phyloP scores from a whole-genome alignment of 176 grass and related monocot species.

The Oryza brachyantha region DNA sequence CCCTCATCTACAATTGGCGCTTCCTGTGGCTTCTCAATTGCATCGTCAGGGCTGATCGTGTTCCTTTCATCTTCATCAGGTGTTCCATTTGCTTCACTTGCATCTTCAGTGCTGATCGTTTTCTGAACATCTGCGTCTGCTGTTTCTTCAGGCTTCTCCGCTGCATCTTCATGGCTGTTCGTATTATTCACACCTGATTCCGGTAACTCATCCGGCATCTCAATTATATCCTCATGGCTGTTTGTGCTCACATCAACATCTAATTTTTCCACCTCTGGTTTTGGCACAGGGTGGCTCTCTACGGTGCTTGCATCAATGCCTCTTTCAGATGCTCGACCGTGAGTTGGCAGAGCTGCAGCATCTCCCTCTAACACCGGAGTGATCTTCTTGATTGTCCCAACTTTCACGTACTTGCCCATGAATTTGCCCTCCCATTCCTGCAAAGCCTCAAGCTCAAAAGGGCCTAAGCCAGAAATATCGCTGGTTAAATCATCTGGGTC shows the following conservation, averaged over 20 bases:
- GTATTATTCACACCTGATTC: background rate
- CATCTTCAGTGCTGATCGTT: background rate
- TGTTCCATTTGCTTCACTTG: background rate
- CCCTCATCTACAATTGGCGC: background rate
- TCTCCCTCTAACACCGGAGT: background rate
- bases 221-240: background rate
- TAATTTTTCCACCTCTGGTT: background rate
- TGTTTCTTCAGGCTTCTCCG: background rate
- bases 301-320: background rate
- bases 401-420: conserved; percentile 54
- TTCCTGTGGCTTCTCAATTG: background rate
- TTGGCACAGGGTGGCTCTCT: background rate
- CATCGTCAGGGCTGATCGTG: background rate
- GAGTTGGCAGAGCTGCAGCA: background rate
- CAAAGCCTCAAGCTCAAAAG: conserved; percentile 42
- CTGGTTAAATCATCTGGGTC: conserved; percentile 43
- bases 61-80: background rate
- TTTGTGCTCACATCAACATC: background rate
- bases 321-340: background rate
- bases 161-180: background rate
- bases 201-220: background rate
- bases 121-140: background rate
- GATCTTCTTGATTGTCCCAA: conserved; percentile 45
- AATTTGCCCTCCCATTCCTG: conserved; percentile 70
- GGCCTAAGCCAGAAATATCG: conserved; percentile 38